Evolutionary conservation across 1,284 basidiomycete species (phyloP).

Genomic region (Trametes polyzona): DNA sequence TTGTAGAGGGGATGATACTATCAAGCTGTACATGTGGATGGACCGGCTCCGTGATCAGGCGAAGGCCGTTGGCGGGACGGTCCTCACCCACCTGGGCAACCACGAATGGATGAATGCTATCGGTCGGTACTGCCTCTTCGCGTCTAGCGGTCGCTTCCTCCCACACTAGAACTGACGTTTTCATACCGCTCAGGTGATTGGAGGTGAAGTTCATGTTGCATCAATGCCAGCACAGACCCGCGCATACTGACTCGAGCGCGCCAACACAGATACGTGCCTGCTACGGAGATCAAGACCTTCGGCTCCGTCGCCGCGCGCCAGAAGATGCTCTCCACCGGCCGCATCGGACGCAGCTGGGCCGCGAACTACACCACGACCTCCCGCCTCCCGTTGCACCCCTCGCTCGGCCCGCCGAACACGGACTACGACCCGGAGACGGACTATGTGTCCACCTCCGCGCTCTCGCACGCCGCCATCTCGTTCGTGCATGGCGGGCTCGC

Average conservation of each 20-base stretch:
- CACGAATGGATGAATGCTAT: constrained; percentile 92
- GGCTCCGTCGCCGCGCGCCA: constrained; percentile 73
- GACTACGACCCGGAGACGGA: constrained; percentile 54
- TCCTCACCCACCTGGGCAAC: constrained; percentile 86
- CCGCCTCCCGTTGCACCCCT: constrained; percentile 77
- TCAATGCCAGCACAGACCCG: background rate
- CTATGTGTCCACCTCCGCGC: constrained; percentile 39
- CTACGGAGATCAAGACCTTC: constrained; percentile 80
- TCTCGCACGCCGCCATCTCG: constrained; percentile 78
- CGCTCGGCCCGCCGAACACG: constrained; percentile 71
- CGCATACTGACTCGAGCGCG: background rate
- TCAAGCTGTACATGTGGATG: constrained; percentile 82
- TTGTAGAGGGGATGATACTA: constrained; percentile 82
- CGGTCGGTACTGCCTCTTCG: constrained; percentile 46
- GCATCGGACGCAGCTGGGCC: constrained; percentile 84
- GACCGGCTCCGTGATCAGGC: constrained; percentile 83
- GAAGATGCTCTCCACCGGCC: constrained; percentile 72
- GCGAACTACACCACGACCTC: constrained; percentile 85
- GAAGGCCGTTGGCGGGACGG: constrained; percentile 62
- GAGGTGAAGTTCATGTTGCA: too few species aligned
- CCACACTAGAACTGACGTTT: background rate
- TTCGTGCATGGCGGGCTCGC: constrained; percentile 90
- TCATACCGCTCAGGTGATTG: constrained; percentile 74
- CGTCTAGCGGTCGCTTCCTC: background rate
- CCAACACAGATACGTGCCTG: constrained; percentile 81